A percentile compares a stretch with the other conserved stretches of the same genome.
Conservation (phyloP, 106 monocot species). For the Acorus gramineus region DNA sequence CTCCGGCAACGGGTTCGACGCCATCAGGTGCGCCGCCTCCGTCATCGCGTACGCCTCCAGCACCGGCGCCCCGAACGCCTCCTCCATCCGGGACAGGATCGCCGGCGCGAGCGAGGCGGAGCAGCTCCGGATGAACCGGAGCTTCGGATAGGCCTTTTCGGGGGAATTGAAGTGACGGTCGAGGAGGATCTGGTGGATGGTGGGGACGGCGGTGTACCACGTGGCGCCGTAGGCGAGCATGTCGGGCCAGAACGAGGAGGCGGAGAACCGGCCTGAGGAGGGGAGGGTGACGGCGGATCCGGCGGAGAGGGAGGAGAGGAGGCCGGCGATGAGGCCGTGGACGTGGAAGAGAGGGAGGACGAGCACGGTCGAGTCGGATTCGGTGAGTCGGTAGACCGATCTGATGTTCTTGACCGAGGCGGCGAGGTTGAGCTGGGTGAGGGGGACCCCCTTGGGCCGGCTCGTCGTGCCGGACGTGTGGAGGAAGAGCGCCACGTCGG, state of each 20-base stretch:
- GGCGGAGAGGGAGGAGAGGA: constrained; percentile 54
- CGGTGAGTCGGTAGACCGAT: constrained; percentile 54
- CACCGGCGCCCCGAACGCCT: constrained; percentile 67
- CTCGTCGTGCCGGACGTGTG: constrained; percentile 98
- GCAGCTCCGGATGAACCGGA: constrained; percentile 95
- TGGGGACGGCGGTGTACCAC: constrained; percentile 98
- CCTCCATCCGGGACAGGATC: constrained; percentile 50
- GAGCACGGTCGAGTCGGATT: constrained; percentile 67
- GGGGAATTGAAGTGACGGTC: constrained; percentile 56
- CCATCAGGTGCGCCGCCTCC: constrained; percentile 13
- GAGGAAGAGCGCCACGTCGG: constrained; percentile 87
- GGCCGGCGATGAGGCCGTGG: constrained; percentile 75
- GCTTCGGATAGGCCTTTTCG: constrained; percentile 53
- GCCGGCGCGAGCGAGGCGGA: constrained; percentile 82
- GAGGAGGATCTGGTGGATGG: constrained; percentile 91
- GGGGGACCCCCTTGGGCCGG: constrained; percentile 88
- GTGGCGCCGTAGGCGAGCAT: constrained; percentile 55
- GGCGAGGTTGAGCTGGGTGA: constrained; percentile 74
- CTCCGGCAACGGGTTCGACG: constrained; percentile 3
- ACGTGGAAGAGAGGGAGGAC: constrained; percentile 96
- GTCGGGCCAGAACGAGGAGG: constrained; percentile 85
- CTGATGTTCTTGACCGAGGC: constrained; percentile 60
- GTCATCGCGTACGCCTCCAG: constrained; percentile 30
- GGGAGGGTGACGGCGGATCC: constrained; percentile 59
- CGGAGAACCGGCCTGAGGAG: constrained; percentile 67